Percentiles rank a stretch among this genome's conserved stretches.
Evolutionary conservation across 129 eudicot genomes (phyloP).

Genomic region (Arctium minus): DNA sequence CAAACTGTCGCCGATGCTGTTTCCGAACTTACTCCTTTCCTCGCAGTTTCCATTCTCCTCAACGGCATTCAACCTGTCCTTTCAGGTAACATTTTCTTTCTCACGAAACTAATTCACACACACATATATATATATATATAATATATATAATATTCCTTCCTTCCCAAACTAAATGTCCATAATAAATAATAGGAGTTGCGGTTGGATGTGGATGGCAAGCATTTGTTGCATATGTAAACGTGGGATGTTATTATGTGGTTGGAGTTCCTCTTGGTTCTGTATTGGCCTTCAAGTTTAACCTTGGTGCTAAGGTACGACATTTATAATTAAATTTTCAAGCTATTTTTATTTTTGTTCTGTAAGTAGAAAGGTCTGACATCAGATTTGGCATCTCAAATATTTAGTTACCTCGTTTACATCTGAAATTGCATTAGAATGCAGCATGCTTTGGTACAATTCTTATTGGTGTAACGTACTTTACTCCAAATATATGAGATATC

Average conservation of each 20-base stretch:
- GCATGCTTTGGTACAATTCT: too few species aligned
- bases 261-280: constrained; percentile 55
- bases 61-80: constrained; percentile 58
- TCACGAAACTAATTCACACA: too few species aligned
- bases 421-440: too few species aligned
- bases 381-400: too few species aligned
- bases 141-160: too few species aligned
- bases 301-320: constrained; percentile 38
- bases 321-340: too few species aligned
- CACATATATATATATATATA: too few species aligned
- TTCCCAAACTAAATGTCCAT: too few species aligned
- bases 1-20: constrained; percentile 40
- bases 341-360: background rate
- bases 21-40: constrained; percentile 41
- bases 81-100: constrained; percentile 25
- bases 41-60: constrained; percentile 38
- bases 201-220: constrained; percentile 82
- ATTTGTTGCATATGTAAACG: constrained; percentile 66
- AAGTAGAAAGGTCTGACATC: too few species aligned
- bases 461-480: too few species aligned
- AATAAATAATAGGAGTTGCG: constrained; percentile 42
- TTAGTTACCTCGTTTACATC: too few species aligned
- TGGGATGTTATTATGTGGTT: constrained; percentile 58
- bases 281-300: constrained; percentile 44
- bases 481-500: too few species aligned